A percentile compares a stretch with the other conserved stretches of the same genome.
Conservation (phyloP, 108 stramenopile genomes). For the Fistulifera solaris region DNA sequence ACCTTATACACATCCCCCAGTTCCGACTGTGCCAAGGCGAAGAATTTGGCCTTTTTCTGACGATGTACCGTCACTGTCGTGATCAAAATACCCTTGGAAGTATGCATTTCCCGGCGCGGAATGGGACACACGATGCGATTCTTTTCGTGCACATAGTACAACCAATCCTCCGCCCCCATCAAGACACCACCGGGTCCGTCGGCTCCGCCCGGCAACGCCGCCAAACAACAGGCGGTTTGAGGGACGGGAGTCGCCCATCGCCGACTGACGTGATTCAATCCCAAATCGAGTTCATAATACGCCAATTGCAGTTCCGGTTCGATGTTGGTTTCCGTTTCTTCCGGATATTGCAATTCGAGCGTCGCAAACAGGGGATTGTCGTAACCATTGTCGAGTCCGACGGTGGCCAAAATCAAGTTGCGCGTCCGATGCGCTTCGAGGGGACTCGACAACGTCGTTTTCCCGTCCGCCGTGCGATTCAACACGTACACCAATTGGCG, state of each 20-base stretch:
- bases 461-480: conserved; percentile 56
- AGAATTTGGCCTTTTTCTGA: conserved; percentile 89
- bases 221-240: conserved; percentile 75
- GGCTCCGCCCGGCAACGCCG: conserved; percentile 87
- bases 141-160: conserved; percentile 84
- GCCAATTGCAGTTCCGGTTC: conserved; percentile 60
- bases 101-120: conserved; percentile 71
- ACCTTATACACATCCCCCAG: conserved; percentile 96
- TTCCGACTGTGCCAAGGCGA: conserved; percentile 92
- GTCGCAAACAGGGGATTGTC: conserved; percentile 97
- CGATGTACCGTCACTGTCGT: conserved; percentile 73
- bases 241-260: conserved; percentile 70
- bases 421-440: conserved; percentile 91
- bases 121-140: conserved; percentile 51
- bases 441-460: conserved; percentile 85
- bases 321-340: conserved; percentile 57
- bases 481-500: conserved; percentile 96
- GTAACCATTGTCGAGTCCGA: conserved; percentile 93
- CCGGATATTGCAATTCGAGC: conserved; percentile 91
- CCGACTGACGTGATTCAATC: conserved; percentile 96
- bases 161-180: conserved; percentile 91
- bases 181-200: conserved; percentile 92
- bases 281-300: conserved; percentile 97
- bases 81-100: conserved; percentile 69
- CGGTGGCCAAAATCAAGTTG: conserved; percentile 72